phyloP scores from a whole-genome alignment of 768 basidiomycete species.

The Paxillus ammoniavirescens region DNA sequence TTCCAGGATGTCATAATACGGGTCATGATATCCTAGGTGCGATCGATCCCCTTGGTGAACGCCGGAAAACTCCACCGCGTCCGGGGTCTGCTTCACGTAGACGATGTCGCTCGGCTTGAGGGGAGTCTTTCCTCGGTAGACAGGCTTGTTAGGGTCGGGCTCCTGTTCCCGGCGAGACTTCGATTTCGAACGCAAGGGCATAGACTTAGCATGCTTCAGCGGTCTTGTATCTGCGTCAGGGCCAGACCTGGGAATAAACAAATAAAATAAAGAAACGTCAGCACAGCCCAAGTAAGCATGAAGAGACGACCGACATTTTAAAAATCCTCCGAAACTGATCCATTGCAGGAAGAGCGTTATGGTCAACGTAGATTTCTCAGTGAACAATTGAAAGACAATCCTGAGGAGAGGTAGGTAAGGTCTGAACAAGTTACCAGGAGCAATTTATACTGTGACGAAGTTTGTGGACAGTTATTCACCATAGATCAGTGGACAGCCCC shows the following conservation, averaged over 20 bases:
- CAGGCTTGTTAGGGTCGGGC: not conserved
- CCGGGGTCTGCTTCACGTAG: conserved; percentile 4
- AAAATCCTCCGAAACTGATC: conserved; percentile 9
- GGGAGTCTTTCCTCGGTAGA: conserved; percentile 12
- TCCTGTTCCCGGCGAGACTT: not conserved
- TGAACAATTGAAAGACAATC: not conserved
- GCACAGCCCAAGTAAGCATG: not conserved
- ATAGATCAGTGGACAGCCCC: no score
- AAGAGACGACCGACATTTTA: conserved; percentile 4
- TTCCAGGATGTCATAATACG: conserved; percentile 3
- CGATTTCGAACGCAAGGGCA: conserved; percentile 6
- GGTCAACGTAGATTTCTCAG: not conserved
- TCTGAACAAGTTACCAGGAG: not conserved
- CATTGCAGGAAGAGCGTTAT: not conserved
- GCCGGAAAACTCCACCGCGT: not conserved
- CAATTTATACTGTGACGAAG: not conserved
- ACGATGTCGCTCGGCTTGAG: conserved; percentile 7
- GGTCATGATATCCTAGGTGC: not conserved
- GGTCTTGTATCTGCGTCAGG: not conserved
- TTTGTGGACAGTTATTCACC: not conserved
- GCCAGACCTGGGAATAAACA: not conserved
- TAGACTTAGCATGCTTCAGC: conserved; percentile 13
- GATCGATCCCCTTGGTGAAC: not conserved
- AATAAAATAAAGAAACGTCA: not conserved
- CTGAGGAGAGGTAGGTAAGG: not conserved